Conservation (phyloP, 768 basidiomycete species). For the Macrolepiota fuliginosa region DNA sequence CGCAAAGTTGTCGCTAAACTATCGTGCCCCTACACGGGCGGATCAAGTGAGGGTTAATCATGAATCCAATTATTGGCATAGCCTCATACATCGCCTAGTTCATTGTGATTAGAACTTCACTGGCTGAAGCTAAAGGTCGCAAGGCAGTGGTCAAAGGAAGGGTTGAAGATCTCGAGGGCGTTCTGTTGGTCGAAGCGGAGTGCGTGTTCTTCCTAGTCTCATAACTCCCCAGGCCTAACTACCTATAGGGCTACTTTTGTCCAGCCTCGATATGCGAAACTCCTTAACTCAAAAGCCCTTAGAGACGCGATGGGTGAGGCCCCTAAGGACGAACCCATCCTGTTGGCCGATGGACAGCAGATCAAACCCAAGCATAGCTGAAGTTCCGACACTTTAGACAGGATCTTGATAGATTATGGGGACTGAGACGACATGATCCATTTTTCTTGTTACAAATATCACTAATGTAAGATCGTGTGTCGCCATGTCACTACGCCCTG, state of each 20-base stretch:
- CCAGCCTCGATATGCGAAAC: conserved; percentile 83
- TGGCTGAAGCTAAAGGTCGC: conserved; percentile 70
- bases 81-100: conserved; percentile 49
- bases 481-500: too few species aligned
- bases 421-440: too few species aligned
- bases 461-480: too few species aligned
- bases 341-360: conserved; percentile 38
- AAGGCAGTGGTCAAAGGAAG: conserved; percentile 70
- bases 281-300: conserved; percentile 60
- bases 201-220: conserved; percentile 34
- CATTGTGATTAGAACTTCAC: conserved; percentile 71
- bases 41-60: conserved; percentile 59
- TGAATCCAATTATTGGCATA: not conserved
- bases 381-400: not conserved
- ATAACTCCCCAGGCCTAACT: not conserved
- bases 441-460: too few species aligned
- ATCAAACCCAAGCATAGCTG: conserved; percentile 24
- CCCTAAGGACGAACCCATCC: conserved; percentile 32
- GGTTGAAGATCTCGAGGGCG: conserved; percentile 83
- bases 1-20: conserved; percentile 77
- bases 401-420: not conserved
- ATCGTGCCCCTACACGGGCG: conserved; percentile 84
- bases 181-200: conserved; percentile 78
- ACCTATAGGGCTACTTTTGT: conserved; percentile 70
- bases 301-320: conserved; percentile 68